phyloP scores from a whole-genome alignment of 225 moss, liverwort and hornwort genomes.

The Lunularia cruciata region DNA sequence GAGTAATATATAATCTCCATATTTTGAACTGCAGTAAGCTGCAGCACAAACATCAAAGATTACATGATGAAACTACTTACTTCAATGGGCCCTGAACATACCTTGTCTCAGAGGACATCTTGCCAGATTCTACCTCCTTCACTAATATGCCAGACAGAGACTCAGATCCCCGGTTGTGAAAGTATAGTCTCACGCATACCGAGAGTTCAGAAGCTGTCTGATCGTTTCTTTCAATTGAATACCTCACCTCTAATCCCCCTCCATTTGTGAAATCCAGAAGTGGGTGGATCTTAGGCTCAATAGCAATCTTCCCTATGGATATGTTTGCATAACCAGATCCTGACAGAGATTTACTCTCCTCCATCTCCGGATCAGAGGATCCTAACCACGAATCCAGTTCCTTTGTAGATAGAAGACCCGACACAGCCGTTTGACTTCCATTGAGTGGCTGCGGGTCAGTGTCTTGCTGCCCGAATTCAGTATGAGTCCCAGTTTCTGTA shows the following conservation, averaged over 20 bases:
- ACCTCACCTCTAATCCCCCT: constrained; percentile 81
- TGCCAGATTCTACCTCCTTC: constrained; percentile 41
- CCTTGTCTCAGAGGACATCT: constrained; percentile 41
- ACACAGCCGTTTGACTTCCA: constrained; percentile 15
- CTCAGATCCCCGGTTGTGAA: constrained; percentile 69
- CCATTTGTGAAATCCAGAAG: constrained; percentile 91
- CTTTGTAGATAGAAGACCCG: constrained; percentile 48
- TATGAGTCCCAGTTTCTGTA: constrained; percentile 27
- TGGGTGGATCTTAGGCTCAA: constrained; percentile 39
- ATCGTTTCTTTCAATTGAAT: constrained; percentile 48
- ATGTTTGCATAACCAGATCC: constrained; percentile 65
- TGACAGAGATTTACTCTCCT: constrained; percentile 37
- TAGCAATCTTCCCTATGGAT: constrained; percentile 55
- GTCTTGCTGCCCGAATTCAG: constrained; percentile 21
- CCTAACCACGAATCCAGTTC: constrained; percentile 87
- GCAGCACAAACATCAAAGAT: no score
- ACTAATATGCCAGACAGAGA: constrained; percentile 52
- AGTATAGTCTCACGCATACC: constrained; percentile 54
- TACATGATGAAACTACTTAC: constrained; percentile 1
- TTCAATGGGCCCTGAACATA: constrained; percentile 32
- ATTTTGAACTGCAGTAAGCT: no score
- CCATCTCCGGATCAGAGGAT: constrained; percentile 47
- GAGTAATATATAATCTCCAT: no score
- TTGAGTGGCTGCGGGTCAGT: constrained; percentile 4
- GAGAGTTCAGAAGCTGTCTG: constrained; percentile 39